Evolutionary conservation across 2,329 filamentous ascomycete genomes (phyloP), one percentile per base, ranked within the genome.

Genomic region (Penicillium brasilianum): DNA sequence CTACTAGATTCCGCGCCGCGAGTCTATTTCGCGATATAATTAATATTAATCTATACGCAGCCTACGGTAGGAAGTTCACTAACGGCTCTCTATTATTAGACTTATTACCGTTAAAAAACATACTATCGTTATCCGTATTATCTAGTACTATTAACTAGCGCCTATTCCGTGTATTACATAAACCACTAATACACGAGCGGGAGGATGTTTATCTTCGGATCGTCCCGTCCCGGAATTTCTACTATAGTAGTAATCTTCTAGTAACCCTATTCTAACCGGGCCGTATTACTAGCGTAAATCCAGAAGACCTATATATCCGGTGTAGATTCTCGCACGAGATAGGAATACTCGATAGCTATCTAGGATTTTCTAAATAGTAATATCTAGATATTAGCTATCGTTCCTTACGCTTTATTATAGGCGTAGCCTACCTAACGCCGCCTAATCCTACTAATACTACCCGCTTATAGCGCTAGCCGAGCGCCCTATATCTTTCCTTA

Each of bases 331-430:
- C 62, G 65, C 20, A 66, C 61, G 52, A 62, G 67, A 62, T 79
- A 72, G 0, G 71, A 67, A 48, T 77, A 78, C 65, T 78, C 66
- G 43, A 79, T 78, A 5, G 76, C 74, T 46, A 71, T 69, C 67
- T 76, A 71, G 28, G 73, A 73, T 60, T 75, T 76, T 53, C 74
- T 76, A 61, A 28, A 6, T 3, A 6, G 25, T 28, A 28, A 6
- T 28, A n/a, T n/a, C n/a, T n/a, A n/a, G 25, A 28, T 3, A 28
- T 28, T 28, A 28, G 25, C 6, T 3, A 3, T 28, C 6, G 6
- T 28, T 28, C 25, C 3, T 28, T 3, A 28, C 6, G 25, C 25
- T 28, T 3, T 28, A 3, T 28, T 28, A 3, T 28, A 28, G 25
- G 25, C 3, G 6, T 28, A 28, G 25, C 25, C n/a, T 28, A 46